Evolutionary conservation across 352 stramenopile genomes (phyloP).

Genomic region (Globisporangium splendens): DNA sequence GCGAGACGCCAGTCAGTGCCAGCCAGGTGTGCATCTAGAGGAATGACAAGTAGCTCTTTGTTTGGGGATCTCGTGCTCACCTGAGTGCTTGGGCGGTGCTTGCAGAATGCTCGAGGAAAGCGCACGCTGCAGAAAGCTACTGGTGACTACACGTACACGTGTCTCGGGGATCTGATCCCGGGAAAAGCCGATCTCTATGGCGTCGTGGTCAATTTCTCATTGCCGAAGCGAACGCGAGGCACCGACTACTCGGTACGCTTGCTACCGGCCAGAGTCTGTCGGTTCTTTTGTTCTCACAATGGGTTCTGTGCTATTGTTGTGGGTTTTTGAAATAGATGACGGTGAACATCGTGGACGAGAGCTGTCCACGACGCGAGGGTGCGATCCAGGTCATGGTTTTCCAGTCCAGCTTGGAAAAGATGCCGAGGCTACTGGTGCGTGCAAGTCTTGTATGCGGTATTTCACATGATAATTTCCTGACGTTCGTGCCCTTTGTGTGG

Average conservation of each 20-base stretch:
- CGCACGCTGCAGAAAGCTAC: constrained; percentile 35
- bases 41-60: not conserved
- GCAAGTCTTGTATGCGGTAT: not conserved
- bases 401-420: constrained; percentile 44
- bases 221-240: constrained; percentile 59
- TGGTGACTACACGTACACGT: constrained; percentile 52
- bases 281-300: not conserved
- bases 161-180: constrained; percentile 47
- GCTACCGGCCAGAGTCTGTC: not conserved
- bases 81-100: not conserved
- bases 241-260: constrained; percentile 62
- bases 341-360: constrained; percentile 65
- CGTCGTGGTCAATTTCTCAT: constrained; percentile 67
- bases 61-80: not conserved
- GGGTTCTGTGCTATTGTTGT: not conserved
- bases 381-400: constrained; percentile 71
- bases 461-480: not conserved
- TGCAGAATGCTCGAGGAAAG: constrained; percentile 31
- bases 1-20: too few species aligned
- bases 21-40: constrained; percentile 1
- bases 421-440: constrained; percentile 59
- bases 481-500: not conserved
- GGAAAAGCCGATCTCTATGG: constrained; percentile 65
- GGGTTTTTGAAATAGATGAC: constrained; percentile 45
- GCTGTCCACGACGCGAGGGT: constrained; percentile 38